Evolutionary conservation across 306 rosid genomes (phyloP).

Genomic region (Malus fusca): DNA sequence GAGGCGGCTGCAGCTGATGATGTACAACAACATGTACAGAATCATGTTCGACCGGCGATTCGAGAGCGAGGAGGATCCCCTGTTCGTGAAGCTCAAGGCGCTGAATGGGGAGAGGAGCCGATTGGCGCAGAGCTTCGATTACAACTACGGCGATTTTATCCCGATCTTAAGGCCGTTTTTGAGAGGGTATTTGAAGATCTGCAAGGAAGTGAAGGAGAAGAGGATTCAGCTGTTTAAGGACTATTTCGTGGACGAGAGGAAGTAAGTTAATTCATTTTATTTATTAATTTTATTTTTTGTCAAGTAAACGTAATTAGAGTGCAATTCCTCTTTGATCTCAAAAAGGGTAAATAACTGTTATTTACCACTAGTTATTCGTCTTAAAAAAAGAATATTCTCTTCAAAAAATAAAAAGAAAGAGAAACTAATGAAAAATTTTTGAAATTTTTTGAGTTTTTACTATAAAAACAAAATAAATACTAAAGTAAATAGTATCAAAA

Average conservation of each 20-base stretch:
- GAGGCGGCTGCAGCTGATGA: slow-evolving; percentile 63
- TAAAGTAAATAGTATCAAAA: too few relatives aligned
- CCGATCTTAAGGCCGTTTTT: slow-evolving; percentile 82
- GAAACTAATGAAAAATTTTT: too few relatives aligned
- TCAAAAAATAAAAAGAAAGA: too few relatives aligned
- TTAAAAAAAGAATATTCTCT: too few relatives aligned
- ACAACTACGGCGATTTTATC: slow-evolving; percentile 83
- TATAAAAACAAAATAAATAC: too few relatives aligned
- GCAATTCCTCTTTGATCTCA: too few relatives aligned
- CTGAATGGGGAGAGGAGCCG: slow-evolving; percentile 79
- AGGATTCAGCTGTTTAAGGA: slow-evolving; percentile 78
- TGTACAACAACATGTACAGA: slow-evolving; percentile 89
- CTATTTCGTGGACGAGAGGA: slow-evolving; percentile 74
- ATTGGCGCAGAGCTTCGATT: slow-evolving; percentile 85
- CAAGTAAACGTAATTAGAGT: too few relatives aligned
- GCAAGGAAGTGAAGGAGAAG: slow-evolving; percentile 69
- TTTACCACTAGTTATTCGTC: too few relatives aligned
- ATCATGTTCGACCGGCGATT: slow-evolving; percentile 80
- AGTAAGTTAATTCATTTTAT: slow-evolving; percentile 34
- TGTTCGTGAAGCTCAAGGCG: slow-evolving; percentile 46
- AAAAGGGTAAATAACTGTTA: too few relatives aligned
- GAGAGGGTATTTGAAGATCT: slow-evolving; percentile 68
- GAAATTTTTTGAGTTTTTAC: too few relatives aligned
- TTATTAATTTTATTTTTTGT: neutral
- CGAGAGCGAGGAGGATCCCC: slow-evolving; percentile 64